These are phyloP conservation scores for Suhomyces panamericanus DNA, from an alignment of 1,139 yeast species.

Conservation along the genomic window DNA sequence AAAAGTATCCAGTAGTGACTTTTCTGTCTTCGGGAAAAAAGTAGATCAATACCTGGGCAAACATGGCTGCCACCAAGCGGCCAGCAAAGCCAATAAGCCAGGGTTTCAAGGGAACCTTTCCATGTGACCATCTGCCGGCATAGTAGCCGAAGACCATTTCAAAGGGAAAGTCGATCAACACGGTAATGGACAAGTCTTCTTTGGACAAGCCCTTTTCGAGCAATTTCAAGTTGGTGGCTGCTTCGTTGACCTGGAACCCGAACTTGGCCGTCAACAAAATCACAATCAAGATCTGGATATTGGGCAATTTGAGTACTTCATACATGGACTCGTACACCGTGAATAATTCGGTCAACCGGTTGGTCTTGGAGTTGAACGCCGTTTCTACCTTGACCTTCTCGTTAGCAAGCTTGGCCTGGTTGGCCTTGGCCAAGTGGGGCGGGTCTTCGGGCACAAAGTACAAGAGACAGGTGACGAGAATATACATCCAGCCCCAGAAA, in stretches of 20 bases:
- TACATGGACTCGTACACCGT: constrained; percentile 75
- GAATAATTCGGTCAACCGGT: constrained; percentile 31
- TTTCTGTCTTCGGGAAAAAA: constrained; percentile 65
- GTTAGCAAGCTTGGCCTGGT: constrained; percentile 39
- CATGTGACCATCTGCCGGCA: constrained; percentile 93
- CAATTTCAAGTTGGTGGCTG: constrained; percentile 88
- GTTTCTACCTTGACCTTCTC: constrained; percentile 33
- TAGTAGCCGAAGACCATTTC: constrained; percentile 94
- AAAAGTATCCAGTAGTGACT: constrained; percentile 53
- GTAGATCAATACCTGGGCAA: constrained; percentile 74
- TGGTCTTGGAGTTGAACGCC: constrained; percentile 28
- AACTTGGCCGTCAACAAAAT: constrained; percentile 80
- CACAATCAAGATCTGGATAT: constrained; percentile 71
- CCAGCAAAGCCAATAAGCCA: constrained; percentile 94
- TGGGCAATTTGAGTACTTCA: constrained; percentile 70
- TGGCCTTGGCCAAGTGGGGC: constrained; percentile 41
- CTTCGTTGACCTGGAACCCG: constrained; percentile 95
- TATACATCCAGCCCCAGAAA: constrained; percentile 75
- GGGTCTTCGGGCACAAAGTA: constrained; percentile 70
- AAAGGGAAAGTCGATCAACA: constrained; percentile 91
- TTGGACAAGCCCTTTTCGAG: constrained; percentile 92
- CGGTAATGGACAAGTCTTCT: constrained; percentile 92
- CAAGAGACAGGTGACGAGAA: constrained; percentile 65
- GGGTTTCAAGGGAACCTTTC: constrained; percentile 69
- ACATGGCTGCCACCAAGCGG: constrained; percentile 67